phyloP scores from a whole-genome alignment of 176 grass and related monocot genomes.

The Triticum turgidum region DNA sequence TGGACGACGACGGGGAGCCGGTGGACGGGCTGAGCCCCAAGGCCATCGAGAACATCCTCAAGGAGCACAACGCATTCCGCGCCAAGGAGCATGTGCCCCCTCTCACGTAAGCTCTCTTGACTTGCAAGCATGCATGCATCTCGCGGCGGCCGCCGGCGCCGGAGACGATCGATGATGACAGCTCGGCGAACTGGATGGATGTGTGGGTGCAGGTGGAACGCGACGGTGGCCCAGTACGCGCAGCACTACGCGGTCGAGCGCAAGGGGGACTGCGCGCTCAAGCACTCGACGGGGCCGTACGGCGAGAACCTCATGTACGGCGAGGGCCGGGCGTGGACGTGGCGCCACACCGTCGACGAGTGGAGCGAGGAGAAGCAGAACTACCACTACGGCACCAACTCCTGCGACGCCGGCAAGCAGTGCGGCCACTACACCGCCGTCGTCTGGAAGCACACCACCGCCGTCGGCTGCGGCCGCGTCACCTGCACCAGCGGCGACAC shows the following conservation, averaged over 20 bases:
- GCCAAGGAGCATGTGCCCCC: constrained; percentile 35
- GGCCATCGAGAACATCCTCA: constrained; percentile 28
- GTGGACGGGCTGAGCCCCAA: constrained; percentile 10
- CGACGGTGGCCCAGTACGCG: constrained; percentile 46
- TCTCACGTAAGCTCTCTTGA: constrained; percentile 13
- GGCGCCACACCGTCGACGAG: constrained; percentile 39
- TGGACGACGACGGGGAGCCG: constrained; percentile 1
- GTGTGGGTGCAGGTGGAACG: constrained; percentile 37
- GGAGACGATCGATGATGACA: background rate
- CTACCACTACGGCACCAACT: constrained; percentile 57
- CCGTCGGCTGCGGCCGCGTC: constrained; percentile 52
- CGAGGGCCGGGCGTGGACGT: constrained; percentile 34
- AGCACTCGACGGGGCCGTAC: constrained; percentile 61
- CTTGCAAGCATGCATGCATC: background rate
- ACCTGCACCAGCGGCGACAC: constrained; percentile 32
- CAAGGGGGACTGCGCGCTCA: constrained; percentile 47
- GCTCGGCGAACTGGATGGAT: background rate
- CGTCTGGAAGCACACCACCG: constrained; percentile 48
- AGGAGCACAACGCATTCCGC: constrained; percentile 49
- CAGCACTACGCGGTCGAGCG: constrained; percentile 47
- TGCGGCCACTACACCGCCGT: constrained; percentile 76
- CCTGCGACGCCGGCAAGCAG: constrained; percentile 37
- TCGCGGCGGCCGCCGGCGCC: background rate
- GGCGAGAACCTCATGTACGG: constrained; percentile 77
- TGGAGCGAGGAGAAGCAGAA: constrained; percentile 59